Percentiles rank a stretch among this genome's conserved stretches.
Conservation (phyloP, 2,329 filamentous ascomycete species). For the Dothideomycetes sp. region DNA sequence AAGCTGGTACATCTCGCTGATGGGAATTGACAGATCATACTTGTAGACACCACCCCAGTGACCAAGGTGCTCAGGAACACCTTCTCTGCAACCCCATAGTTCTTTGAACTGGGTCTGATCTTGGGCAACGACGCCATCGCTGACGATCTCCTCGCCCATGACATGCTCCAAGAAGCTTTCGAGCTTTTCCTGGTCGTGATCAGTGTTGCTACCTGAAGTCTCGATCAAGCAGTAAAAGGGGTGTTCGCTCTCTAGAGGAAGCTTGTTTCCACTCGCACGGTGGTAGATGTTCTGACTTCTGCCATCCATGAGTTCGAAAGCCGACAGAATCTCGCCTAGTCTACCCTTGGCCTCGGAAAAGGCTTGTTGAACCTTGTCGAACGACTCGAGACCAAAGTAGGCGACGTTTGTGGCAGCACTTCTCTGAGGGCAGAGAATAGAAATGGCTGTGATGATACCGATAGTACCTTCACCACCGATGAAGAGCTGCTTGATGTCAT, state of each 20-base stretch:
- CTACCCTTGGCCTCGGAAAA: constrained; percentile 85
- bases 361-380: constrained; percentile 75
- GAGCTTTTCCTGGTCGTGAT: constrained; percentile 87
- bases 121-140: constrained; percentile 84
- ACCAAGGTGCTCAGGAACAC: constrained; percentile 78
- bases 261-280: constrained; percentile 63
- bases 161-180: constrained; percentile 84
- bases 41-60: constrained; percentile 97
- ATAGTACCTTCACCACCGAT: constrained; percentile 93
- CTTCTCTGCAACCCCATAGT: constrained; percentile 89
- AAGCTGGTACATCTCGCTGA: constrained; percentile 75
- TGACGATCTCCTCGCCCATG: constrained; percentile 77
- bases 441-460: constrained; percentile 84
- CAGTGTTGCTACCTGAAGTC: constrained; percentile 86
- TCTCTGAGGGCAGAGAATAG: constrained; percentile 79
- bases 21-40: constrained; percentile 92
- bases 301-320: constrained; percentile 94
- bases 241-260: constrained; percentile 72
- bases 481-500: constrained; percentile 93
- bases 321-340: constrained; percentile 89
- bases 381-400: constrained; percentile 84
- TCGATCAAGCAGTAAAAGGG: constrained; percentile 97
- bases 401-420: constrained; percentile 88
- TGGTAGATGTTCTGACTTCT: constrained; percentile 70
- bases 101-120: constrained; percentile 81